Evolutionary conservation across 345 rosid species (phyloP), one percentile per base, ranked within the genome.

Genomic region (Lepidium didymum): DNA sequence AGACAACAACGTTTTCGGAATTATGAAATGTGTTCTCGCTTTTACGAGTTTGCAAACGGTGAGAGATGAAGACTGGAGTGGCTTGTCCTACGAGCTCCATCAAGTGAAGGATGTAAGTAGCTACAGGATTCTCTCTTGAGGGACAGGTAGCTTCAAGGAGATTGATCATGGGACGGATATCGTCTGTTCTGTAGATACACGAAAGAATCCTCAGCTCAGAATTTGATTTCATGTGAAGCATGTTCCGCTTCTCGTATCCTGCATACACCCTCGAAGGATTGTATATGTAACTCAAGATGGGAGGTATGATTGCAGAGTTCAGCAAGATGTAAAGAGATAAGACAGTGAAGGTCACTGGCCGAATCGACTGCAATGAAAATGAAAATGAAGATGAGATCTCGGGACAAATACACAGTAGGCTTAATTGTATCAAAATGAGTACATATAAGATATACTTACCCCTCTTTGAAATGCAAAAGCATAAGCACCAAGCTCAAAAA

Each of bases 241-340:
- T 61, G 63, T 73, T 81, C 65, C 85, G 73, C 55, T 61, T 72
- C 66, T 78, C 62, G 67, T 85, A 89, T 31, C 83, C 79, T 38
- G 79, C 81, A 15, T 79, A 81, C 56, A 75, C 81, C 37, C 79
- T 81, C 7, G 87, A 64, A 27, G 82, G 81, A 43, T 82, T 80
- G 12, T 79, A 71, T 16, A 85, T 64, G 12, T 3, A n/a, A 54
- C 42, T 62, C 44, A 75, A 50, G 52, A 62, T 45, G 4, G 73
- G 63, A 29, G 78, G 78, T 54, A 68, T 62, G 57, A 68, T 43
- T 44, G 73, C 74, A 18, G 78, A 68, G 69, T 62, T 68, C 4
- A 70, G 7, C 45, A 75, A 50, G 31, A 76, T 70, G 72, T 58
- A 58, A 7, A 67, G 34, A 49, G 77, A 66, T 12, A 66, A 34